Evolutionary conservation across 805 yeast genomes (phyloP).

Genomic region (Wickerhamomyces mucosus): DNA sequence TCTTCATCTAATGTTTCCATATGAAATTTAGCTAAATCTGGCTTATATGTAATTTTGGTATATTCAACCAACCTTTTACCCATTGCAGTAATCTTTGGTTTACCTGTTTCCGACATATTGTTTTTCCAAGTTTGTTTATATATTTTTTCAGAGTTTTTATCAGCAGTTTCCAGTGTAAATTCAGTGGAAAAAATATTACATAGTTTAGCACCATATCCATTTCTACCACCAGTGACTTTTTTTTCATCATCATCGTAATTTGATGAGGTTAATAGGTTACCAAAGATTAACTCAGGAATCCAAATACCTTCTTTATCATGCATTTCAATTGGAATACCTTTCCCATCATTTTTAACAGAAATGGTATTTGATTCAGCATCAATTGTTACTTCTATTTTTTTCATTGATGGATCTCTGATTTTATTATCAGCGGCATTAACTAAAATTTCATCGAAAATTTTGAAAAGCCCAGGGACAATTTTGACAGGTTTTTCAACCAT

Average conservation of each 20-base stretch:
- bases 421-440: constrained; percentile 99
- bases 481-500: constrained; percentile 55
- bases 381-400: constrained; percentile 71
- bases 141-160: constrained; percentile 45
- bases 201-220: constrained; percentile 95
- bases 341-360: constrained; percentile 84
- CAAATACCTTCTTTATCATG: constrained; percentile 87
- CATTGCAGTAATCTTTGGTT: constrained; percentile 54
- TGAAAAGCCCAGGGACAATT: constrained; percentile 92
- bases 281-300: constrained; percentile 94
- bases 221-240: constrained; percentile 97
- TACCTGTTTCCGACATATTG: constrained; percentile 73
- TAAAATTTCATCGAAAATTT: constrained; percentile 92
- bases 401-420: constrained; percentile 89
- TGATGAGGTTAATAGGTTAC: constrained; percentile 87
- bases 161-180: constrained; percentile 84
- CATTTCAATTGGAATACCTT: constrained; percentile 90
- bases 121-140: constrained; percentile 81
- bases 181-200: constrained; percentile 93
- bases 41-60: constrained; percentile 81
- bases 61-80: constrained; percentile 51
- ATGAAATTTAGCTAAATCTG: constrained; percentile 75
- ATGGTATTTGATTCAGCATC: constrained; percentile 67
- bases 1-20: constrained; percentile 84
- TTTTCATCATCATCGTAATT: constrained; percentile 93